These are phyloP conservation scores for Phoma herbarum DNA, from an alignment of 2,329 filamentous ascomycete species.

Conservation along the genomic window DNA sequence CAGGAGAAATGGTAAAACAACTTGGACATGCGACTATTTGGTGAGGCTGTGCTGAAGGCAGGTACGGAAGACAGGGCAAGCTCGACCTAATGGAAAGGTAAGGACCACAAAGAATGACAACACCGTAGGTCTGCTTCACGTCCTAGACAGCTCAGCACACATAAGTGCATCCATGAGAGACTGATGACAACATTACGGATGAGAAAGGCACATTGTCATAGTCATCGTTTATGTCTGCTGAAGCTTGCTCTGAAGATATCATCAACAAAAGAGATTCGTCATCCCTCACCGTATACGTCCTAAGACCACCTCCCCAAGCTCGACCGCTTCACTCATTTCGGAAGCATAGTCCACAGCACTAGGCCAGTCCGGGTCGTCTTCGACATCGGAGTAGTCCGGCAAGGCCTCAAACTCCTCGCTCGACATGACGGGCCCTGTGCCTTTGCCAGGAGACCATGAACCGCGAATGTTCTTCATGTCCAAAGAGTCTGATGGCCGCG, in stretches of 20 bases:
- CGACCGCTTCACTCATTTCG: background rate
- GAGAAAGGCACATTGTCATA: background rate
- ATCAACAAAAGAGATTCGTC: background rate
- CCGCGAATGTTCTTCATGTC: background rate
- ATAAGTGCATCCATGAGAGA: background rate
- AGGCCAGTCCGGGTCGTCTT: conserved; percentile 5
- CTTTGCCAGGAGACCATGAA: background rate
- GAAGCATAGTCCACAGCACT: background rate
- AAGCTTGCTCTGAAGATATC: no score
- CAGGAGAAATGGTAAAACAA: background rate
- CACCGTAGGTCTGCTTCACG: background rate
- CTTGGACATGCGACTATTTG: background rate
- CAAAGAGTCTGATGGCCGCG: background rate
- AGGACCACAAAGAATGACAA: background rate
- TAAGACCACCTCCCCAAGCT: background rate
- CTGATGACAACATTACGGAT: background rate
- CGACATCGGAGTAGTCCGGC: background rate
- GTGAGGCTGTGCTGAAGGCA: background rate
- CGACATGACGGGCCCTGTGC: background rate
- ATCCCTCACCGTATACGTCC: background rate
- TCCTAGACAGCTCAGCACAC: background rate
- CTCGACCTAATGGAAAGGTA: background rate
- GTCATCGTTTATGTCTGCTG: background rate
- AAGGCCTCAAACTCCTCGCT: conserved; percentile 9
- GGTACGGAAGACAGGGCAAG: conserved; percentile 2